A percentile compares a stretch with the other conserved stretches of the same genome.
phyloP scores from a whole-genome alignment of 306 rosid genomes.

The Malus sylvestris region DNA sequence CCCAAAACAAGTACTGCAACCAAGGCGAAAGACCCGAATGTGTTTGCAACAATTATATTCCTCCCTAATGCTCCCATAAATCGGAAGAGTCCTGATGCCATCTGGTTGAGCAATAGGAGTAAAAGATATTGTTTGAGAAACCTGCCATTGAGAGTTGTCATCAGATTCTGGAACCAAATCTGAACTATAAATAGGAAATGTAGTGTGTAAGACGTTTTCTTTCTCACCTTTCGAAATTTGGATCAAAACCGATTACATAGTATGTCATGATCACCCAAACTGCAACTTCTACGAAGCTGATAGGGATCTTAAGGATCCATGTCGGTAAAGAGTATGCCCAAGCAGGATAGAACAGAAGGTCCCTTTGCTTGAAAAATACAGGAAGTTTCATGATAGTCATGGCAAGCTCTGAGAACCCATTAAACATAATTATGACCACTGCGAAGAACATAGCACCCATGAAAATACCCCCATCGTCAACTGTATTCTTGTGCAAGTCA shows the following conservation, averaged over 20 bases:
- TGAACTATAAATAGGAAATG: not conserved
- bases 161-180: not conserved
- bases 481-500: constrained; percentile 20
- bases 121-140: constrained; percentile 32
- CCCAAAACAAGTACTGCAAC: constrained; percentile 37
- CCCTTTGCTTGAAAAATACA: constrained; percentile 45
- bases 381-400: constrained; percentile 40
- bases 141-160: constrained; percentile 16
- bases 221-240: constrained; percentile 22
- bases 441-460: constrained; percentile 32
- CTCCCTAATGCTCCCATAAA: constrained; percentile 38
- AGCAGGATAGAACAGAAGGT: constrained; percentile 34
- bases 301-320: constrained; percentile 38
- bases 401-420: constrained; percentile 36
- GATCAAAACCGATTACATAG: constrained; percentile 41
- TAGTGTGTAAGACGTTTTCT: not conserved
- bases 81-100: constrained; percentile 34
- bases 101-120: constrained; percentile 26
- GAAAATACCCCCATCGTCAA: constrained; percentile 18
- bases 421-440: constrained; percentile 22
- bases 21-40: constrained; percentile 40
- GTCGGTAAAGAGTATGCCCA: constrained; percentile 36
- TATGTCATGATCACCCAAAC: constrained; percentile 37
- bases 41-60: constrained; percentile 40
- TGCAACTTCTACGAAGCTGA: constrained; percentile 27